These are phyloP conservation scores for Solidago caesia DNA, from an alignment of 129 eudicot species.

Conservation along the genomic window DNA sequence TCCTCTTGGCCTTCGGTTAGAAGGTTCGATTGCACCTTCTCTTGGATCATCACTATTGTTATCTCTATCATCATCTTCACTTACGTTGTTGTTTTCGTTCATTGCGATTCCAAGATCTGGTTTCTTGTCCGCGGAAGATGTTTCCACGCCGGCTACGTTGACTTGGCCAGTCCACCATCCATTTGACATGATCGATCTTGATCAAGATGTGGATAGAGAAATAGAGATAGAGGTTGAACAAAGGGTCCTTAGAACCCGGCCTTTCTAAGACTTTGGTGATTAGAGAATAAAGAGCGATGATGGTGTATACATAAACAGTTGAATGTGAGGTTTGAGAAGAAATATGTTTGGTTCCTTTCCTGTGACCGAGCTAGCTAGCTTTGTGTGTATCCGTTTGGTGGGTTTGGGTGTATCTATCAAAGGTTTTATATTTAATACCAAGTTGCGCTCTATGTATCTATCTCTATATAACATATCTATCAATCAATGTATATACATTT, in stretches of 20 bases:
- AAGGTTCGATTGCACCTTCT: slow-evolving; percentile 52
- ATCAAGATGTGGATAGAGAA: neutral
- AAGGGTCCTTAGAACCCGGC: slow-evolving; percentile 4
- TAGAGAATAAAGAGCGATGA: slow-evolving; percentile 8
- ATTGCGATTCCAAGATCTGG: slow-evolving; percentile 69
- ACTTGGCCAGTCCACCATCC: slow-evolving; percentile 70
- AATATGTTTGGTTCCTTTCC: slow-evolving; percentile 17
- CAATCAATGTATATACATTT: neutral
- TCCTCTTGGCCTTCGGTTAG: slow-evolving; percentile 45
- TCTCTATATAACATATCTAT: neutral
- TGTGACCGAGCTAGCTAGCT: neutral
- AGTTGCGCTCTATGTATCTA: slow-evolving; percentile 8
- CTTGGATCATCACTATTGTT: slow-evolving; percentile 56
- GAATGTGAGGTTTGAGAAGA: slow-evolving; percentile 15
- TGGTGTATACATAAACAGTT: slow-evolving; percentile 4
- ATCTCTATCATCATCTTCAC: slow-evolving; percentile 45
- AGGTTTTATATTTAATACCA: slow-evolving; percentile 27
- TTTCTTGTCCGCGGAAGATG: slow-evolving; percentile 44
- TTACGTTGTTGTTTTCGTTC: slow-evolving; percentile 33
- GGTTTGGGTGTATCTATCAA: slow-evolving; percentile 37
- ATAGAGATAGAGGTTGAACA: neutral
- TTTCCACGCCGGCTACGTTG: slow-evolving; percentile 45
- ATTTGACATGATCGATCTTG: slow-evolving; percentile 50
- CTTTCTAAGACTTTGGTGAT: neutral
- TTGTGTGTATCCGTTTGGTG: slow-evolving; percentile 33